Evolutionary conservation across 371 early-diverging fungal species (phyloP), one percentile per base, ranked within the genome.

Genomic region (Rhizopus arrhizus): DNA sequence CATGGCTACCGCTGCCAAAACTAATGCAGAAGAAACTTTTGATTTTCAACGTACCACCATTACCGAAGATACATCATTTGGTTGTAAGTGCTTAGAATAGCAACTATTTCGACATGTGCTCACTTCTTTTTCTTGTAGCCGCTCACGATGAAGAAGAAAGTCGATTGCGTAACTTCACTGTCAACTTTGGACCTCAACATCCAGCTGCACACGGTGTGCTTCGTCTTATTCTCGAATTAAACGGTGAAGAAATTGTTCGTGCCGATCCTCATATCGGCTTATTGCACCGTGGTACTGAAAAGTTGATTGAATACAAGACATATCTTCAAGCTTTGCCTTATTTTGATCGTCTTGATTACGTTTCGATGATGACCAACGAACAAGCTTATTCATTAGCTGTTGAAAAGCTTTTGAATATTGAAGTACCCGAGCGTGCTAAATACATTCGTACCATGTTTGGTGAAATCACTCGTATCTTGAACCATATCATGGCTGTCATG

Each of bases 181-280:
- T 98, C 83, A 98, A 98, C 85, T 97, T 98, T 79, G 98, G 98
- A 54, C 98, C 98, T 46, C 97, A 98, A 83, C 98, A 98, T 85
- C 98, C 98, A 32, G 98, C 98, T 42, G 98, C 98, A 57, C 98
- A 98, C 92, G 98, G 98, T 70, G 98, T 98, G 73, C 84, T 98
- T 75, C 94, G 98, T 68, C 74, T 98, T 71, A 95, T 98, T 76
- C 74, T 97, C 70, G 97, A 97, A 74, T 77, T 98, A 58, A 85
- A 89, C 59, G 98, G 97, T 60, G 97, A 97, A 77, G 88, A 89
- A 65, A 90, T 98, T 58, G 74, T 91, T 29, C 89, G 96, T 54
- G 94, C 95, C 22, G 98, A 98, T 81, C 97, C 98, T 42, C 98
- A 98, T 74, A 87, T 98, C 70, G 98, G 98, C 67, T 85, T 98